phyloP scores from a whole-genome alignment of 805 yeast genomes.

The Cyberlindnera xishuangbannaensis region DNA sequence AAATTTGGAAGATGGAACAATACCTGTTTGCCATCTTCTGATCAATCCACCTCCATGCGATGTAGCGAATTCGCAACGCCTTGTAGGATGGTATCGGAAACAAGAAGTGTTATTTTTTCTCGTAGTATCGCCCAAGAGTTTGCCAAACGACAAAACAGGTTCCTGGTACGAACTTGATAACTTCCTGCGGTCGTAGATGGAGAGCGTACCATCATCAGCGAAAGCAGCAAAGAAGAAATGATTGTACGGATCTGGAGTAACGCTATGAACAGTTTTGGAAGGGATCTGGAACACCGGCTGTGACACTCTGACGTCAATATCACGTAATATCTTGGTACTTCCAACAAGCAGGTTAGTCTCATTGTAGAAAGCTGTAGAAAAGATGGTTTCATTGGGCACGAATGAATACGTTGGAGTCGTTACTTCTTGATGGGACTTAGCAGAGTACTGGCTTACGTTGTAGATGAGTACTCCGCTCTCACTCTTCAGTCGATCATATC shows the following conservation, averaged over 20 bases:
- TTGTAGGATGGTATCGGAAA: slow-evolving; percentile 58
- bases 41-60: slow-evolving; percentile 72
- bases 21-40: slow-evolving; percentile 75
- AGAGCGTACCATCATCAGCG: slow-evolving; percentile 79
- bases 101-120: slow-evolving; percentile 59
- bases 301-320: slow-evolving; percentile 64
- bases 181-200: slow-evolving; percentile 76
- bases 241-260: slow-evolving; percentile 65
- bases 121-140: slow-evolving; percentile 54
- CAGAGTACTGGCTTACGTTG: slow-evolving; percentile 61
- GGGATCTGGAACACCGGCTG: slow-evolving; percentile 69
- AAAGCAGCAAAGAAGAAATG: slow-evolving; percentile 63
- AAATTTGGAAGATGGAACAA: slow-evolving; percentile 38
- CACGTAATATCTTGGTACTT: slow-evolving; percentile 70
- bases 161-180: slow-evolving; percentile 36
- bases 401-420: slow-evolving; percentile 51
- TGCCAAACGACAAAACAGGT: slow-evolving; percentile 56
- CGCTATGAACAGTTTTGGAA: slow-evolving; percentile 63
- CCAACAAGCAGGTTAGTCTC: slow-evolving; percentile 63
- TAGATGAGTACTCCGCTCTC: slow-evolving; percentile 75
- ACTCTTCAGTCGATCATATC: slow-evolving; percentile 55
- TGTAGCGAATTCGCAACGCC: slow-evolving; percentile 71
- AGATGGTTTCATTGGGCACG: slow-evolving; percentile 68
- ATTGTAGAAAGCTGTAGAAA: slow-evolving; percentile 63
- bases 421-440: slow-evolving; percentile 41